Evolutionary conservation across 768 basidiomycete genomes (phyloP).

Genomic region (Termitomyces eurrhizus): DNA sequence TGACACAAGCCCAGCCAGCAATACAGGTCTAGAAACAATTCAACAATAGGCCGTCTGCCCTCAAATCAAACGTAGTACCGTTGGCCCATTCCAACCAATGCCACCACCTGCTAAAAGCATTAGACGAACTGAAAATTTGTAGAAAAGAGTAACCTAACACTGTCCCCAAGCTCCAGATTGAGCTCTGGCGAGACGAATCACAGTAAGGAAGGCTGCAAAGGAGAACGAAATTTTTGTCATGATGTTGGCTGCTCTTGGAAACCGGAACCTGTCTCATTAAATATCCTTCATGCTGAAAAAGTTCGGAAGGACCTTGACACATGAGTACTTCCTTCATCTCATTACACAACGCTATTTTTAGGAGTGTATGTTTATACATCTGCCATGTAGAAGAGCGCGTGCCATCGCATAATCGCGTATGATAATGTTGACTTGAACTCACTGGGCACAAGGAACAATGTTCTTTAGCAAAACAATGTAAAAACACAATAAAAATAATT

Average conservation of each 20-base stretch:
- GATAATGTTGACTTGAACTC: background rate
- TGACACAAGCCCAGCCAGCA: constrained; percentile 34
- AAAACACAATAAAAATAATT: too few relatives aligned
- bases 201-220: constrained; percentile 22
- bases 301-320: constrained; percentile 13
- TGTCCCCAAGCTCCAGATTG: constrained; percentile 30
- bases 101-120: constrained; percentile 20
- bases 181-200: constrained; percentile 21
- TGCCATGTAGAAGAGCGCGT: background rate
- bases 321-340: background rate
- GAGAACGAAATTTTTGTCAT: constrained; percentile 21
- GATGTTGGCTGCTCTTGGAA: background rate
- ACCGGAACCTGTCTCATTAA: background rate
- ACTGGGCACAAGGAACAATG: too few relatives aligned
- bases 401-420: background rate
- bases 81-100: constrained; percentile 26
- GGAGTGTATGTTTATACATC: background rate
- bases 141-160: constrained; percentile 21
- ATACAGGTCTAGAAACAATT: constrained; percentile 29
- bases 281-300: constrained; percentile 10
- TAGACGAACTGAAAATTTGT: background rate
- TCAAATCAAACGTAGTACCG: constrained; percentile 15
- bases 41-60: background rate
- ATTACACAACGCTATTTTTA: background rate
- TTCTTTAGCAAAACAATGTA: too few relatives aligned